phyloP scores from a whole-genome alignment of 2,329 filamentous ascomycete genomes.

The Nemania abortiva region DNA sequence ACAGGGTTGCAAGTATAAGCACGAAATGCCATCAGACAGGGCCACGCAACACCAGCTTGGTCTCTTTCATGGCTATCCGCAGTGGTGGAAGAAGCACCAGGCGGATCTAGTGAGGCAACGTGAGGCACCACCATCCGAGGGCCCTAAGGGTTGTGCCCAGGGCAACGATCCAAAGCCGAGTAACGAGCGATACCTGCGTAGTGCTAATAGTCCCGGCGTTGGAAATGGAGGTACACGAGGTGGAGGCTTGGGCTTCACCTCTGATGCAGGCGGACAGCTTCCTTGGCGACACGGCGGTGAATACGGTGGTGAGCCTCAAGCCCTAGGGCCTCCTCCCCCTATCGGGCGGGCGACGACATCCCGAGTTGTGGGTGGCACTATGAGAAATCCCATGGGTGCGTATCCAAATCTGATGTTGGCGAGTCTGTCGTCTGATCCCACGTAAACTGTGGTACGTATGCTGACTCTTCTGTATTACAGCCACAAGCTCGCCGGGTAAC shows the following conservation, averaged over 20 bases:
- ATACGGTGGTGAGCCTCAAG: conserved; percentile 32
- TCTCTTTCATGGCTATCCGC: conserved; percentile 72
- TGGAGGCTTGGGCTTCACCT: conserved; percentile 15
- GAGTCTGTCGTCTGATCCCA: neutral
- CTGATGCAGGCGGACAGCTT: conserved; percentile 31
- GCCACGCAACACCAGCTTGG: conserved; percentile 77
- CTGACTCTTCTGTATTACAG: conserved; percentile 1
- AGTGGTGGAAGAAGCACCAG: conserved; percentile 70
- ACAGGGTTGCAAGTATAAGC: conserved; percentile 88
- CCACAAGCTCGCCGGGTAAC: conserved; percentile 7
- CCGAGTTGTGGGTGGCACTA: conserved; percentile 15
- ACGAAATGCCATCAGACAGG: conserved; percentile 84
- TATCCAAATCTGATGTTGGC: conserved; percentile 1
- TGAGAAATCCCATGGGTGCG: conserved; percentile 42
- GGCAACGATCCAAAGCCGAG: conserved; percentile 5
- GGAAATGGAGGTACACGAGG: conserved; percentile 24
- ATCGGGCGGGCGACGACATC: conserved; percentile 21
- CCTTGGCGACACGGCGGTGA: conserved; percentile 41
- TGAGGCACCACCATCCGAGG: conserved; percentile 35
- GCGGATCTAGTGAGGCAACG: conserved; percentile 57
- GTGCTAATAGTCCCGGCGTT: neutral
- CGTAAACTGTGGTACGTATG: neutral
- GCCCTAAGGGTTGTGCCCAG: conserved; percentile 4
- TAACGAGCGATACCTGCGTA: conserved; percentile 19
- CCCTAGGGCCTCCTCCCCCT: conserved; percentile 20